Conservation (phyloP, 2,329 filamentous ascomycete species). For the Talaromyces amestolkiae region DNA sequence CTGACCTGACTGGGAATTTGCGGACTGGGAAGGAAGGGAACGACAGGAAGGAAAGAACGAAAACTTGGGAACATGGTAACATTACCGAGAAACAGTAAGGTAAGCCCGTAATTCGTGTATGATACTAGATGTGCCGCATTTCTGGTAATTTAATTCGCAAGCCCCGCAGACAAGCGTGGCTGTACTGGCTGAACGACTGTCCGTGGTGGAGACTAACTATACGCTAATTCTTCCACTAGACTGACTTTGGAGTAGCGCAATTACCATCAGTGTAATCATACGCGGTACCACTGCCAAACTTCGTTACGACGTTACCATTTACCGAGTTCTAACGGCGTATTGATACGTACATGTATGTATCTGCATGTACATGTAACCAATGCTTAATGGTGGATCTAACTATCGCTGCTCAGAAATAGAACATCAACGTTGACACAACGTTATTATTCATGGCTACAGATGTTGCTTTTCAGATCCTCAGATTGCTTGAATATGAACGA, state of each 20-base stretch:
- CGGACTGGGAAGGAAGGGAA: constrained; percentile 1
- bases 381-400: background rate
- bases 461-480: constrained; percentile 2
- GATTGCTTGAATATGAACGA: background rate
- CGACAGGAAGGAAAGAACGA: background rate
- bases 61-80: constrained; percentile 6
- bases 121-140: constrained; percentile 6
- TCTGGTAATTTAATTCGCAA: constrained; percentile 1
- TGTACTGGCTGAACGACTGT: background rate
- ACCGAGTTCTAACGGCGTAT: background rate
- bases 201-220: background rate
- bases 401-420: background rate
- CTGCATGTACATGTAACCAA: background rate
- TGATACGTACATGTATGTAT: background rate
- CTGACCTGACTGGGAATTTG: constrained; percentile 3
- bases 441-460: constrained; percentile 14
- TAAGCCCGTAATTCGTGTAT: constrained; percentile 3
- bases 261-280: background rate
- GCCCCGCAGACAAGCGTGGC: background rate
- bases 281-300: background rate
- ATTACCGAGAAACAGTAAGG: background rate
- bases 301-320: background rate
- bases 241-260: background rate
- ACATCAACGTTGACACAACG: constrained; percentile 8
- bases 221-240: background rate